phyloP scores from a whole-genome alignment of 345 rosid species.

The Melaleuca alternifolia region DNA sequence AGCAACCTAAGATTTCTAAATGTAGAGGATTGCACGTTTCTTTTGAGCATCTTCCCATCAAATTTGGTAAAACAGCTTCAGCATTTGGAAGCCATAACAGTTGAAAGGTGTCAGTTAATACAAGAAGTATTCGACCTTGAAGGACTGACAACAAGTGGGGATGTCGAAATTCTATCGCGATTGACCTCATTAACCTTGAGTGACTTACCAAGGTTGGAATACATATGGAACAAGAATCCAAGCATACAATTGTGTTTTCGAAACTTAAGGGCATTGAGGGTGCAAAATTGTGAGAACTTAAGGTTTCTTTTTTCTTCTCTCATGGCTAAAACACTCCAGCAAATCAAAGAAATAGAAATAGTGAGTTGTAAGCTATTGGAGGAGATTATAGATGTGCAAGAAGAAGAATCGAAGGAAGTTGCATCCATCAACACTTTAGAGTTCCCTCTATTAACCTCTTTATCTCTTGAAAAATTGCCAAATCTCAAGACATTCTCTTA shows the following conservation, averaged over 20 bases:
- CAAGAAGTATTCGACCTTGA: neutral
- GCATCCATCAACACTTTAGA: neutral
- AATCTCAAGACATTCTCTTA: neutral
- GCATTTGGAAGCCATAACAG: neutral
- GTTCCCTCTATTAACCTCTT: neutral
- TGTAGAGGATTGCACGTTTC: neutral
- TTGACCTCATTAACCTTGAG: neutral
- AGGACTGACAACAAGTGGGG: neutral
- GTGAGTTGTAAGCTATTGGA: neutral
- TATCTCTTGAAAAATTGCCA: neutral
- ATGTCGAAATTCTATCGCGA: neutral
- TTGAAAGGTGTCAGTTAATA: neutral
- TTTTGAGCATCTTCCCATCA: conserved; percentile 1
- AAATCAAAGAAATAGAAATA: neutral
- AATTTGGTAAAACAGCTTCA: neutral
- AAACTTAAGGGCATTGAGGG: neutral
- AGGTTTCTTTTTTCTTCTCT: conserved; percentile 1
- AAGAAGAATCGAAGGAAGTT: neutral
- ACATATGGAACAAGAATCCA: neutral
- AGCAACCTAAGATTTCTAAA: neutral
- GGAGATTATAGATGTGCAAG: neutral
- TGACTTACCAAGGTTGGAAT: neutral
- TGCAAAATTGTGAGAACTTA: neutral
- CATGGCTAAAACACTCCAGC: neutral
- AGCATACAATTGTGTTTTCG: neutral